phyloP scores from a whole-genome alignment of 2,329 filamentous ascomycete genomes.

The Ceratocystiopsis brevicomis region DNA sequence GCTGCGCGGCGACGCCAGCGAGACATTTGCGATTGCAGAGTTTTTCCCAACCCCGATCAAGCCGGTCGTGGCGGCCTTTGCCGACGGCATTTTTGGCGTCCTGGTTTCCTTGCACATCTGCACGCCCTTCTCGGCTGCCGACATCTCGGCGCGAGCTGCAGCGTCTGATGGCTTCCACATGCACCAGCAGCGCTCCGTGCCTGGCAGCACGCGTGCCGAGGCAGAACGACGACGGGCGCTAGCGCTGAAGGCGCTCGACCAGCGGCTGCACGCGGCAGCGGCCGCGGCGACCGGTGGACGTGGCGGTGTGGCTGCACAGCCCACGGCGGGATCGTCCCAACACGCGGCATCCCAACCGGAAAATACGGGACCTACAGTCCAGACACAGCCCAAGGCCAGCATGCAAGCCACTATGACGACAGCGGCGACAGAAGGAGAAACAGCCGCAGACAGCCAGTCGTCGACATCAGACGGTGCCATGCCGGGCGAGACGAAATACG shows the following conservation, averaged over 20 bases:
- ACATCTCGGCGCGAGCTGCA: conserved; percentile 33
- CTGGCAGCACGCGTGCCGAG: conserved; percentile 63
- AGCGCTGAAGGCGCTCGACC: conserved; percentile 79
- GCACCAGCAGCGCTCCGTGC: conserved; percentile 34
- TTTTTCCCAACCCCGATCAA: conserved; percentile 83
- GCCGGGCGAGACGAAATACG: conserved; percentile 52
- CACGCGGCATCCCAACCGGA: conserved; percentile 9
- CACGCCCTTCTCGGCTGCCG: conserved; percentile 67
- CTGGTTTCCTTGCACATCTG: conserved; percentile 62
- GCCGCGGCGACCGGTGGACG: conserved; percentile 25
- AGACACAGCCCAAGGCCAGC: conserved; percentile 35
- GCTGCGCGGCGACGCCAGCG: conserved; percentile 78
- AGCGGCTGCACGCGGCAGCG: conserved; percentile 73
- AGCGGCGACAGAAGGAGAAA: not conserved
- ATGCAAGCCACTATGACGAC: conserved; percentile 40
- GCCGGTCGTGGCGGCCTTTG: conserved; percentile 54
- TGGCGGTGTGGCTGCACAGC: not conserved
- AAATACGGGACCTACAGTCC: conserved; percentile 34
- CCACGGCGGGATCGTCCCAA: not conserved
- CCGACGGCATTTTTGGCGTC: conserved; percentile 53
- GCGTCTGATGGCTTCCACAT: conserved; percentile 43
- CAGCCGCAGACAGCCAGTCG: not conserved
- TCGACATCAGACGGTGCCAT: conserved; percentile 19
- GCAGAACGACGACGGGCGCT: conserved; percentile 77
- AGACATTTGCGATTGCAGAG: conserved; percentile 88